Evolutionary conservation across 2,329 filamentous ascomycete genomes (phyloP), one percentile per base, ranked within the genome.

Genomic region (Falciphora oryzae): DNA sequence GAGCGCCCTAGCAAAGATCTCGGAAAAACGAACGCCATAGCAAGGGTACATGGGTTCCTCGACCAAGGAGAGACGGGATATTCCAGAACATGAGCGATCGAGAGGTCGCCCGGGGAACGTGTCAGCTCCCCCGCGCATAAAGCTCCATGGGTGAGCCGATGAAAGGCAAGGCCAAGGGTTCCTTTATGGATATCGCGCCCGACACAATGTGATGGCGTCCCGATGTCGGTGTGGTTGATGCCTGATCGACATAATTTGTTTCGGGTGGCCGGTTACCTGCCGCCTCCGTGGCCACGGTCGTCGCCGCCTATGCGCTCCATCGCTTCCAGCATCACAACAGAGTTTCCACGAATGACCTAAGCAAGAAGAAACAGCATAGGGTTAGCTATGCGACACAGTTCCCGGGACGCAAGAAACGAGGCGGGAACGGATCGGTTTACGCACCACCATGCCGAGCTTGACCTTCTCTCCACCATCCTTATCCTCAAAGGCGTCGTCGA

Each of bases 401-500:
- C 13, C 25, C 57, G 57, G 57, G 10, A 16, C 13, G 57, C 18
- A 18, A 7, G 18, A 25, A 59, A 60, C 18, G 8, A 61, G 16
- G 2, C 2, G 29, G 14, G 10, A 53, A 53, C 50, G n/a, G 59
- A 16, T 28, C 18, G 7, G 32, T 56, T n/a, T 67, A 84, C 89
- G 69, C 86, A 93, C 94, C 67, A 96, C 91, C 90, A 96, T 97
- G 75, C 95, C 95, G 66, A 98, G 84, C 72, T 88, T 86, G 69
- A 91, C 88, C 80, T 97, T 97, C 80, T 96, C 93, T 66, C 93
- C 93, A 67, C 91, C 91, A 27, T 90, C 84, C 78, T 96, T 97
- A 82, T 97, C 93, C 77, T 99, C 95, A 60, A 97, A 88, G 27
- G 95, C 94, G 72, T 99, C 95, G 77, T 99, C 96, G 29, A 99